These are phyloP conservation scores for Vigna hirtella DNA, from an alignment of 306 rosid species.

Conservation along the genomic window DNA sequence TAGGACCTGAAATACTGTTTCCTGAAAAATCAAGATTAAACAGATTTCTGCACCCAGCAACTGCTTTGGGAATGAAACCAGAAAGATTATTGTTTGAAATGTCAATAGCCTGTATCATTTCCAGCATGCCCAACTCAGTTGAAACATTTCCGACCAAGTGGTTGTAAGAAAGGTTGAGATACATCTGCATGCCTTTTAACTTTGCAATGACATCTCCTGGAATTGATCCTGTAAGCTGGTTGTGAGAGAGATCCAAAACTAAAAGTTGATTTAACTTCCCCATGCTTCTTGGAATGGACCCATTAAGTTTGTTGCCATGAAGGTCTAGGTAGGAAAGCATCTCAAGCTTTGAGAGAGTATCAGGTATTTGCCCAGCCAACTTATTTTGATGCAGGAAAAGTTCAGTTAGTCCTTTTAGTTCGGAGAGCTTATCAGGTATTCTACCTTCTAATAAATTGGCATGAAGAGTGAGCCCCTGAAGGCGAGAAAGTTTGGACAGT, in stretches of 20 bases:
- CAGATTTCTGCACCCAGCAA: slow-evolving; percentile 70
- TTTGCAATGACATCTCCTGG: slow-evolving; percentile 57
- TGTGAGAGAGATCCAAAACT: slow-evolving; percentile 75
- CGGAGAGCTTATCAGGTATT: slow-evolving; percentile 68
- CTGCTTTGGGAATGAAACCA: slow-evolving; percentile 66
- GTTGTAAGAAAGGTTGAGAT: slow-evolving; percentile 76
- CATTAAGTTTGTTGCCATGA: slow-evolving; percentile 70
- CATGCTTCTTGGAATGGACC: slow-evolving; percentile 73
- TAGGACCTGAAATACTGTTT: slow-evolving; percentile 74
- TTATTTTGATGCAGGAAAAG: slow-evolving; percentile 64
- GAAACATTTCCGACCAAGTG: slow-evolving; percentile 73
- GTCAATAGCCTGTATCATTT: slow-evolving; percentile 74
- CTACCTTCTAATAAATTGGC: slow-evolving; percentile 67
- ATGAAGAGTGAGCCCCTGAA: slow-evolving; percentile 69
- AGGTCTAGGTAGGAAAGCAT: slow-evolving; percentile 72
- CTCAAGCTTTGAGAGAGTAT: slow-evolving; percentile 66
- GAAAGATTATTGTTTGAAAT: slow-evolving; percentile 84
- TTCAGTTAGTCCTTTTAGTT: slow-evolving; percentile 53
- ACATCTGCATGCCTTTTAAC: slow-evolving; percentile 65
- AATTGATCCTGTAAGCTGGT: slow-evolving; percentile 67
- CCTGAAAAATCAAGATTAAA: slow-evolving; percentile 76
- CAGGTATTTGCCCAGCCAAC: slow-evolving; percentile 78
- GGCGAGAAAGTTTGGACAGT: slow-evolving; percentile 69
- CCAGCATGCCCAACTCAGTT: slow-evolving; percentile 72
- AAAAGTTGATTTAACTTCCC: slow-evolving; percentile 55